Base-by-base conservation (phyloP, 345 rosid species). In the Cardamine occulta region DNA sequence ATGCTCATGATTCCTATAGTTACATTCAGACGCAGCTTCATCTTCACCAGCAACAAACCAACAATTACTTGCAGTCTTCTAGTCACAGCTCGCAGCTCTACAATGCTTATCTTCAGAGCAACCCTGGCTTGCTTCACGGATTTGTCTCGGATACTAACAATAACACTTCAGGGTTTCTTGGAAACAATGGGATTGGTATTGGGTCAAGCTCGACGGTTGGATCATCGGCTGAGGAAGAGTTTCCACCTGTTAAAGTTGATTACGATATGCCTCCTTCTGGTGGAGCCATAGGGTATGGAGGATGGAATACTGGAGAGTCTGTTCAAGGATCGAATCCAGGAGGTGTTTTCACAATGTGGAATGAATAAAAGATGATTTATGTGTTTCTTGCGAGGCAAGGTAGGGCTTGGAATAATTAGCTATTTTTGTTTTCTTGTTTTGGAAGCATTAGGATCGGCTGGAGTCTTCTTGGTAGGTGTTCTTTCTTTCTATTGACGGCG, bases 331-430 rank as follows among this genome's bases (percentile, higher is more conserved):
- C 97, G 23, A 93, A 88, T 83, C 84, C 90, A 7, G 85, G 89
- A 18, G 84, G 88, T 11, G 85, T 84, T 68, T 95, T 88, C 63
- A 84, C 99, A 19, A 95, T 87, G 94, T 95, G 99, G 98, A 93
- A 89, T 58, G 97, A 88, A 32, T 91, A 70, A 86, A 59, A 42
- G 55, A 7, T 12, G 8, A 1, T 10, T 8, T 42, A 13, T 40
- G 40, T 66, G 18, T 32, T 72, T 49, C 59, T 66, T 78, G 81
- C 0, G 70, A 44, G 64, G 51, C 56, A 78, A 66, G 78, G 52
- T 52, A 66, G 58, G 74, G 39, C 10, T 40, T 66, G 21, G 58
- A 31, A 66, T 70, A 13, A 32, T 24, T 56, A 65, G 28, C n/a
- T 63, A 14, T 39, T 60, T 42, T 56, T n/a, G 5, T 47, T 72